phyloP scores from a whole-genome alignment of 441 rosid species.

The Populus trichocarpa region DNA sequence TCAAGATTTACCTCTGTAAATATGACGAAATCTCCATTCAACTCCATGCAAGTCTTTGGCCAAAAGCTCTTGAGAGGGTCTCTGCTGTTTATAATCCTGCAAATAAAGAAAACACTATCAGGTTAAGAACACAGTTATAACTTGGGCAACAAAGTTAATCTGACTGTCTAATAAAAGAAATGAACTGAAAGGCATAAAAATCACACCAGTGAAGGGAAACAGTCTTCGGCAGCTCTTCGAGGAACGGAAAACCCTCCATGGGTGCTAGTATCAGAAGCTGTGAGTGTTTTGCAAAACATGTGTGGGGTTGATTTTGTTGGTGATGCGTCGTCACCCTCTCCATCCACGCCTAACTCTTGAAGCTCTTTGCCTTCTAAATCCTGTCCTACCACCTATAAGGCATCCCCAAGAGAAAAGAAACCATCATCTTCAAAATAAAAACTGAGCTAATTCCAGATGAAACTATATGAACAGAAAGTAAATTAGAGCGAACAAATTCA shows the following conservation, averaged over 20 bases:
- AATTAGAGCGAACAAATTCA: background rate
- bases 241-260: slow-evolving; percentile 97
- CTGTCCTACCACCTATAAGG: slow-evolving; percentile 43
- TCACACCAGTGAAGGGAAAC: slow-evolving; percentile 78
- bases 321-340: slow-evolving; percentile 51
- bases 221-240: slow-evolving; percentile 88
- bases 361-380: slow-evolving; percentile 50
- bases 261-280: slow-evolving; percentile 96
- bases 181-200: slow-evolving; percentile 9
- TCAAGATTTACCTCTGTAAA: slow-evolving; percentile 67
- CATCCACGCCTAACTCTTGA: slow-evolving; percentile 44
- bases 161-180: background rate
- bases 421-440: slow-evolving; percentile 18
- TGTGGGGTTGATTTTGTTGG: slow-evolving; percentile 68
- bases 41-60: slow-evolving; percentile 93
- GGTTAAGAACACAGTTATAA: slow-evolving; percentile 13
- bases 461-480: background rate
- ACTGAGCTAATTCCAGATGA: slow-evolving; percentile 13
- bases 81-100: slow-evolving; percentile 89
- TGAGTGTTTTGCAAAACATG: slow-evolving; percentile 89
- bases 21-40: slow-evolving; percentile 95
- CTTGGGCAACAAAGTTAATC: slow-evolving; percentile 1
- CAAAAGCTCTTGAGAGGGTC: slow-evolving; percentile 92
- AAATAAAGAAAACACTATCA: slow-evolving; percentile 17
- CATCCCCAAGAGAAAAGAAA: slow-evolving; percentile 13